Base-by-base conservation (phyloP, 1,284 basidiomycete genomes). In the Cryptococcus sp. region DNA sequence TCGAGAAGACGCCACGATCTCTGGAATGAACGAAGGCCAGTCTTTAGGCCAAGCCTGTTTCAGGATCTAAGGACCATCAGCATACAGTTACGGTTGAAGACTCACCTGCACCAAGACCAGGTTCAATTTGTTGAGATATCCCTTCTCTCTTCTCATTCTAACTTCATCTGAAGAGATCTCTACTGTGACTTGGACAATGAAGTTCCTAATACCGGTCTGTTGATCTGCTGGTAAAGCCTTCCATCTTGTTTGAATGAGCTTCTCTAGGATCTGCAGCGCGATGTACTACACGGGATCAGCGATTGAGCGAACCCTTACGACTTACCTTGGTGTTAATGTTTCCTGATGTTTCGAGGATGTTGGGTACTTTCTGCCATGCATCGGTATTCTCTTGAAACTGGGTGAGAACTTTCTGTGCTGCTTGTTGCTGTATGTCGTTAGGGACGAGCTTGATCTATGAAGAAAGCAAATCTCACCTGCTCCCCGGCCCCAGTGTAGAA, bases 11-110 rank as follows among this genome's bases (percentile, higher is more conserved):
- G 94, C 88, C 58, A 98, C 93, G 55, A 98, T 90, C 62, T 98
- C 96, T 6, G 92, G 87, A 71, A 98, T 98, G 80, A 98, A 98
- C 11, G 85, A 89, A 32, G 95, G 94, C 96, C 96, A 99, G 71
- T 97, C 94, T 75, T 98, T 92, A 23, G 95, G 96, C 96, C 96
- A 99, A 74, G 98, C 96, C 81, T 98, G 96, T 79, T 98, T 99
- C 65, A 99, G 81, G 61, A 99, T 97, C 90, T 98, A 72, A 8
- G 44, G 23, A 23, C 4, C 15, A 36, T 38, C 23, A 46, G 58
- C 54, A 53, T 45, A 47, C 34, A n/a, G 32, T 14, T 30, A 6
- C 33, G 14, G 11, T 37, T 2, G 8, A 0, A 1, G 23, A 78
- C 83, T 57, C 59, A 90, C 91, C 80, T 95, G 91, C 53, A 99